Percentiles rank a stretch among this genome's conserved stretches.
Evolutionary conservation across 1,284 basidiomycete genomes (phyloP).

Genomic region (Macrocystidia cucumis): DNA sequence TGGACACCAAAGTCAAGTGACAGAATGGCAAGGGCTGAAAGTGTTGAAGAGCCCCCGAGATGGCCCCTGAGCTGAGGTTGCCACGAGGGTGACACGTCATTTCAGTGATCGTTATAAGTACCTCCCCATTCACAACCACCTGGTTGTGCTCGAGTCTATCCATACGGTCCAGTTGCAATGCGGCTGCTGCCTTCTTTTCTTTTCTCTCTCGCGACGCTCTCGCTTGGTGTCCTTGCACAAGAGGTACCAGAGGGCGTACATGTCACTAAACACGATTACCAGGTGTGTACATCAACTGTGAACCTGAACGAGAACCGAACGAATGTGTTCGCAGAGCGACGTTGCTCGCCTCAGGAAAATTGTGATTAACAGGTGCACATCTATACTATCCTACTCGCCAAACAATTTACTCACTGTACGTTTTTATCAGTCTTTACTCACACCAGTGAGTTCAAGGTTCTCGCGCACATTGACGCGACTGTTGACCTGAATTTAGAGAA

Average conservation of each 20-base stretch:
- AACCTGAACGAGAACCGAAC: too few relatives aligned
- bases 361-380: constrained; percentile 74
- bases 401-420: constrained; percentile 1
- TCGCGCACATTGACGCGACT: constrained; percentile 1
- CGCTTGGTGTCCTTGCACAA: constrained; percentile 43
- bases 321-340: constrained; percentile 61
- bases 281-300: constrained; percentile 62
- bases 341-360: constrained; percentile 87
- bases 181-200: constrained; percentile 48
- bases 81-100: too few relatives aligned
- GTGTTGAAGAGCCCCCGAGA: too few relatives aligned
- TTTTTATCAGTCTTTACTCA: constrained; percentile 77
- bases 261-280: constrained; percentile 75
- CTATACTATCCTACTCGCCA: constrained; percentile 1
- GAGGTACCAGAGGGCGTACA: constrained; percentile 43
- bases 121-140: too few relatives aligned
- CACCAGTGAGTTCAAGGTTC: constrained; percentile 43
- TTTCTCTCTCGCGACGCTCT: constrained; percentile 42
- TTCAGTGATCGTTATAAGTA: too few relatives aligned
- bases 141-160: too few relatives aligned
- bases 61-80: too few relatives aligned
- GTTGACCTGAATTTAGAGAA: constrained; percentile 44
- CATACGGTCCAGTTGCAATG: too few relatives aligned
- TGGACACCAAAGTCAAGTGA: too few relatives aligned
- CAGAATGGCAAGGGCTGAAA: too few relatives aligned